A percentile compares a stretch with the other conserved stretches of the same genome.
These are phyloP conservation scores for Raddia distichophylla DNA, from an alignment of 176 grass and related monocot species.

Conservation along the genomic window DNA sequence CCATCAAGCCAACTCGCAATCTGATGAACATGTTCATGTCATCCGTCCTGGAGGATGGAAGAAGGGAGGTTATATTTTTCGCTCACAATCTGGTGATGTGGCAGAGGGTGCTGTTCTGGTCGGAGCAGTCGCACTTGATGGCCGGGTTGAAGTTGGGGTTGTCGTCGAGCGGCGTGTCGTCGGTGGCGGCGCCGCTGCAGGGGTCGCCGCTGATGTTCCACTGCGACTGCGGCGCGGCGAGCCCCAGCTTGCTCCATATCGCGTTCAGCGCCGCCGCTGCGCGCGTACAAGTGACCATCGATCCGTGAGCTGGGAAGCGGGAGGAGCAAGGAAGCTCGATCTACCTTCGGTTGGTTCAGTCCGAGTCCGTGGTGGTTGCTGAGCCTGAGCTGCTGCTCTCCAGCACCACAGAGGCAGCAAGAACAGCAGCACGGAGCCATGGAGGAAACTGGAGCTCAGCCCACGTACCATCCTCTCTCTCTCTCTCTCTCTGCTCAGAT, in stretches of 20 bases:
- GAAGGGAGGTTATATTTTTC: background rate
- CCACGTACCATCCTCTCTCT: background rate
- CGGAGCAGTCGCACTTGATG: constrained; percentile 71
- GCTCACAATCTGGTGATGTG: constrained; percentile 50
- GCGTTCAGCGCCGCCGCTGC: constrained; percentile 73
- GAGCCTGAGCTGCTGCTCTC: constrained; percentile 46
- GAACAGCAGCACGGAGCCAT: constrained; percentile 19
- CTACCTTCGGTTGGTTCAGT: constrained; percentile 58
- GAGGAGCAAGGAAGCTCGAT: background rate
- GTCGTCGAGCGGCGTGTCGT: constrained; percentile 42
- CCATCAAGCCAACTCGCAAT: background rate
- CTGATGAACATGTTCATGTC: too few relatives aligned
- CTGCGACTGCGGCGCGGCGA: constrained; percentile 37
- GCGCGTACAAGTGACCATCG: background rate
- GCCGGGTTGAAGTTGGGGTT: constrained; percentile 39
- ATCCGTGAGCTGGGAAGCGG: background rate
- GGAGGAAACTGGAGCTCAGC: background rate
- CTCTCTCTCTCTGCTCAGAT: background rate
- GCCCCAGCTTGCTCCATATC: constrained; percentile 59
- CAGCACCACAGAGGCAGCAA: constrained; percentile 9
- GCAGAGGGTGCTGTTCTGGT: constrained; percentile 57
- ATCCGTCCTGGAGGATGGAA: background rate
- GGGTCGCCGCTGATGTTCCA: constrained; percentile 96
- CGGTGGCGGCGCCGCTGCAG: constrained; percentile 78
- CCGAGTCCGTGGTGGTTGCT: constrained; percentile 39